Conservation (phyloP, 192 early-diverging fungal genomes). For the Coemansia sp. region DNA sequence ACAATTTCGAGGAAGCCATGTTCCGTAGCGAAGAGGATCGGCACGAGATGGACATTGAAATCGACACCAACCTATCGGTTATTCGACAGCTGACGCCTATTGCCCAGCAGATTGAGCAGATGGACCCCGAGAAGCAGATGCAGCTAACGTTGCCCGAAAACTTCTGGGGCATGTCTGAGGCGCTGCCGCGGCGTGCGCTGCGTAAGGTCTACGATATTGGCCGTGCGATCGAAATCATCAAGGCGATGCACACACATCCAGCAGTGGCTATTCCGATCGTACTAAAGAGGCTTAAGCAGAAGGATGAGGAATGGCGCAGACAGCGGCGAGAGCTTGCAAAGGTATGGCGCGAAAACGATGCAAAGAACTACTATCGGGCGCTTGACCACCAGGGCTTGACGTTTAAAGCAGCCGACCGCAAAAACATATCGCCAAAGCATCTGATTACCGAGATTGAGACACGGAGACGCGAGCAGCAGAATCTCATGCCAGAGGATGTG, state of each 20-base stretch:
- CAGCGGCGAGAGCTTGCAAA: slow-evolving; percentile 90
- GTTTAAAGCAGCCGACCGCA: slow-evolving; percentile 87
- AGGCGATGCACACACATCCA: slow-evolving; percentile 88
- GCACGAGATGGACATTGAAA: slow-evolving; percentile 97
- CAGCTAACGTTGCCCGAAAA: slow-evolving; percentile 73
- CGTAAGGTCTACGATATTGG: slow-evolving; percentile 93
- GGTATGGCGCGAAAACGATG: slow-evolving; percentile 93
- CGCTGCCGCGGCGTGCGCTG: slow-evolving; percentile 89
- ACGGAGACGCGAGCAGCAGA: slow-evolving; percentile 78
- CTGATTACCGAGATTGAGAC: slow-evolving; percentile 85
- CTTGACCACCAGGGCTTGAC: slow-evolving; percentile 93
- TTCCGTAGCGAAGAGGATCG: slow-evolving; percentile 96
- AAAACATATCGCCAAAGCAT: slow-evolving; percentile 72
- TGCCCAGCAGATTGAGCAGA: slow-evolving; percentile 75
- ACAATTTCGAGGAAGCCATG: slow-evolving; percentile 88
- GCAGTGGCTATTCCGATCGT: slow-evolving; percentile 90
- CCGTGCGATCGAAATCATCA: slow-evolving; percentile 85
- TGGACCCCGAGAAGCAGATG: slow-evolving; percentile 75
- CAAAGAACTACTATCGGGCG: slow-evolving; percentile 91
- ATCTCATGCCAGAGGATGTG: slow-evolving; percentile 36
- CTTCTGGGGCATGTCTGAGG: slow-evolving; percentile 79
- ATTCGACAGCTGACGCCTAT: slow-evolving; percentile 92
- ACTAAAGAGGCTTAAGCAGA: slow-evolving; percentile 92
- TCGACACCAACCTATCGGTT: slow-evolving; percentile 87
- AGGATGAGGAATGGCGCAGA: slow-evolving; percentile 92